Evolutionary conservation across 2,329 filamentous ascomycete species (phyloP).

Genomic region (Aspergillus sp.): DNA sequence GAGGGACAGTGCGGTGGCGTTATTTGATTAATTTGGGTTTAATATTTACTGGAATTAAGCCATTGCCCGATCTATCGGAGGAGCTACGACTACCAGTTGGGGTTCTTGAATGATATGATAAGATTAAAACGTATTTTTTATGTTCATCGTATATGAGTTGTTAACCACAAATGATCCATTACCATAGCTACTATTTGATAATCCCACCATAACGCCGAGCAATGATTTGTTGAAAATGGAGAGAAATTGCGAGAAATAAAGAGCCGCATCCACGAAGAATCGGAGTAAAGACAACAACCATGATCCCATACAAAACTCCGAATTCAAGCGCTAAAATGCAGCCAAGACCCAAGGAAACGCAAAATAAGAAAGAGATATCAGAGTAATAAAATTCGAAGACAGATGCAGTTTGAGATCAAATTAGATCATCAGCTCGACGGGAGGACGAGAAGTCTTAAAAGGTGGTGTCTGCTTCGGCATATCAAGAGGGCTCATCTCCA

Average conservation of each 20-base stretch:
- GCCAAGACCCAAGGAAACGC: background rate
- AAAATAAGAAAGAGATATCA: background rate
- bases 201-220: slow-evolving; percentile 3
- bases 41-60: background rate
- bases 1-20: slow-evolving; percentile 39
- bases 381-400: background rate
- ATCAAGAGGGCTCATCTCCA: slow-evolving; percentile 45
- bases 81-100: background rate
- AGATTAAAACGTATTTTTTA: background rate
- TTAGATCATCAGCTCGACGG: slow-evolving; percentile 56
- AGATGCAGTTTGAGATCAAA: slow-evolving; percentile 37
- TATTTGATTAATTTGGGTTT: slow-evolving; percentile 31
- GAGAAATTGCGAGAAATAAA: background rate
- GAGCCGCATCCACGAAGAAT: no score
- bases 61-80: no score
- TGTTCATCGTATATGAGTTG: background rate
- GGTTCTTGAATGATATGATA: background rate
- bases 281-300: background rate
- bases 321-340: slow-evolving; percentile 10
- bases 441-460: slow-evolving; percentile 54
- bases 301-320: slow-evolving; percentile 2
- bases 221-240: slow-evolving; percentile 2
- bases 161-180: background rate
- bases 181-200: background rate
- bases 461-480: slow-evolving; percentile 45